Evolutionary conservation across 1,139 yeast genomes (phyloP), one percentile per base, ranked within the genome.

Genomic region (Saccharomyces hybrid): DNA sequence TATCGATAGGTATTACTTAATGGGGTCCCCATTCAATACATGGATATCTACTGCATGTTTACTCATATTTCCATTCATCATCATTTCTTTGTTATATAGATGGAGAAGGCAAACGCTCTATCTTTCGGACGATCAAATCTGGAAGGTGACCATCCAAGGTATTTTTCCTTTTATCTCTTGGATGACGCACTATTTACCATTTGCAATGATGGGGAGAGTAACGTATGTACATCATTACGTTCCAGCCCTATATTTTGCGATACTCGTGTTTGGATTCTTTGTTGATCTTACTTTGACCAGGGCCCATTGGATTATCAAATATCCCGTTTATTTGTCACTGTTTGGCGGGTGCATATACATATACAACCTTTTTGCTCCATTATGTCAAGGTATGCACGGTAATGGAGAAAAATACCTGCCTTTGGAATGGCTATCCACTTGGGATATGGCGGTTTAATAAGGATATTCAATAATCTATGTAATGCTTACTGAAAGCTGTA

Each of bases 161-260:
- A 68, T 81, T 28, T 77, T 82, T 48, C 80, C 95, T 28, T 77
- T 86, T 71, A 63, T 83, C 27, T 88, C 89, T 2, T 86, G 90
- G 88, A 71, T 80, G 5, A 75, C 84, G 57, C 91, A 86, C 69
- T 86, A 77, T 67, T 63, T 83, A 61, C 95, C 95, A 24, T 86
- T 86, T 63, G 82, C 82, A 4, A 66, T 84, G 47, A 86, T 86
- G 95, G 88, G 88, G 3, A 79, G 95, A 75, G 93, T 86, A 53
- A 86, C 93, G 0, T 86, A 86, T 67, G 85, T 85, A 38, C 95
- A 86, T 69, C 95, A 86, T 70, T 86, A 86, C 66, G 81, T 84
- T 56, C 95, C 95, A 4, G 91, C 93, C 0, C 75, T 86, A 62
- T 86, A 83, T 70, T 86, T 86, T 72, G 93, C 91, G 53, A 80